These are phyloP conservation scores for Pichia nanzhaoensis DNA, from an alignment of 805 yeast genomes.

Conservation along the genomic window DNA sequence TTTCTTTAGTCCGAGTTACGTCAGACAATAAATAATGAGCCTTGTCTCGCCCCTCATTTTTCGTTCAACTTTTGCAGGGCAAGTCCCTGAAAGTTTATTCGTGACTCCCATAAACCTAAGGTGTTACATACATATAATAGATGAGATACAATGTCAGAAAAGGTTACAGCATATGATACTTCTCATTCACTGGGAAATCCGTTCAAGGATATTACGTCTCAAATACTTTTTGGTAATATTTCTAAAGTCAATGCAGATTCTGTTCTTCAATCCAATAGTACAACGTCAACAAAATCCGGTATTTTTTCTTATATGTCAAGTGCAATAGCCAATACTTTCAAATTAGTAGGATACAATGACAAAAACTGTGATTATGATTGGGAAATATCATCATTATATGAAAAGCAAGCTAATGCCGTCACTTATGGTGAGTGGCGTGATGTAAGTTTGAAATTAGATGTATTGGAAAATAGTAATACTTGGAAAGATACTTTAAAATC, in stretches of 20 bases:
- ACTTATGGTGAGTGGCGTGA: slow-evolving; percentile 58
- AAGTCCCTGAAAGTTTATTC: too few relatives aligned
- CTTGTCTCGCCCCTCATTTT: too few relatives aligned
- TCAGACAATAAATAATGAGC: too few relatives aligned
- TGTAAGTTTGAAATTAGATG: slow-evolving; percentile 58
- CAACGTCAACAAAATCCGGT: not conserved
- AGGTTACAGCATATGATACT: slow-evolving; percentile 19
- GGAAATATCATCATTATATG: slow-evolving; percentile 4
- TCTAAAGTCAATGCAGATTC: slow-evolving; percentile 2
- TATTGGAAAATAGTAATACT: slow-evolving; percentile 48
- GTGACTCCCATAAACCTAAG: too few relatives aligned
- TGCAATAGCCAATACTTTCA: too few relatives aligned
- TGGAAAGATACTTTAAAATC: slow-evolving; percentile 70
- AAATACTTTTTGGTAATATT: slow-evolving; percentile 9
- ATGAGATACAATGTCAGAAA: slow-evolving; percentile 8
- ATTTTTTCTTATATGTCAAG: not conserved
- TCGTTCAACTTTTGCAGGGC: too few relatives aligned
- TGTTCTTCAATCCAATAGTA: not conserved
- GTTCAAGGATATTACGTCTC: slow-evolving; percentile 23
- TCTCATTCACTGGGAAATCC: slow-evolving; percentile 20
- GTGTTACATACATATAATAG: not conserved
- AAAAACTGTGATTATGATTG: not conserved
- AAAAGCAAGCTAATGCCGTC: slow-evolving; percentile 39
- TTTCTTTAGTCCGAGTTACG: too few relatives aligned
- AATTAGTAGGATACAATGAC: too few relatives aligned